Percentiles rank a stretch among this genome's conserved stretches.
Conservation (phyloP, 208 protist species). For the Trypanosoma mega region DNA sequence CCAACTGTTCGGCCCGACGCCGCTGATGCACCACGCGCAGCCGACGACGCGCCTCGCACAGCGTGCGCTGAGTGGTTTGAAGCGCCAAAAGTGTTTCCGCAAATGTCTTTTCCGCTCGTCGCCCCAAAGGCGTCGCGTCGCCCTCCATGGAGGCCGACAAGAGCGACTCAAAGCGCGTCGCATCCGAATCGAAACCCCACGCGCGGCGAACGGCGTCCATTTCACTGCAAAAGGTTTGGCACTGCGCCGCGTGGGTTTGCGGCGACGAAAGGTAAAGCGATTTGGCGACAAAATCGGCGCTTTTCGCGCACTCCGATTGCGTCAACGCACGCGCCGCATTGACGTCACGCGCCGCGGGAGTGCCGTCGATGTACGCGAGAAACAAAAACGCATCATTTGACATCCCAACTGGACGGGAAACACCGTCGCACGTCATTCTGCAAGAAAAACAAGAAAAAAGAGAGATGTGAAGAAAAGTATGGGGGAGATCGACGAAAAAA, state of each 20-base stretch:
- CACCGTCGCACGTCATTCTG: background rate
- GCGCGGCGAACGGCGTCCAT: constrained; percentile 4
- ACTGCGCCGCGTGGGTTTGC: background rate
- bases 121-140: too few species aligned
- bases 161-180: constrained; percentile 39
- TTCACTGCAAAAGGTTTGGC: constrained; percentile 1
- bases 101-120: background rate
- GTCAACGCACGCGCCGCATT: constrained; percentile 16
- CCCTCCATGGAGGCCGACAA: constrained; percentile 32
- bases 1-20: constrained; percentile 32
- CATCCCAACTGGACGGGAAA: too few species aligned
- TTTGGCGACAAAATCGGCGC: too few species aligned
- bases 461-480: background rate
- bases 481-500: too few species aligned
- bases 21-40: constrained; percentile 32
- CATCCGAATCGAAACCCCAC: background rate
- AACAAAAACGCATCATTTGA: constrained; percentile 2
- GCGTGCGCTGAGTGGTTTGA: constrained; percentile 20
- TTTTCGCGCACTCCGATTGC: constrained; percentile 1
- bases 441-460: constrained; percentile 15
- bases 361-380: constrained; percentile 24
- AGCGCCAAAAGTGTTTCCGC: constrained; percentile 18
- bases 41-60: constrained; percentile 13
- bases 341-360: background rate
- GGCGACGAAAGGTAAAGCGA: too few species aligned